Conservation (phyloP, 2,329 filamentous ascomycete genomes). For the Paecilomyces sp. region DNA sequence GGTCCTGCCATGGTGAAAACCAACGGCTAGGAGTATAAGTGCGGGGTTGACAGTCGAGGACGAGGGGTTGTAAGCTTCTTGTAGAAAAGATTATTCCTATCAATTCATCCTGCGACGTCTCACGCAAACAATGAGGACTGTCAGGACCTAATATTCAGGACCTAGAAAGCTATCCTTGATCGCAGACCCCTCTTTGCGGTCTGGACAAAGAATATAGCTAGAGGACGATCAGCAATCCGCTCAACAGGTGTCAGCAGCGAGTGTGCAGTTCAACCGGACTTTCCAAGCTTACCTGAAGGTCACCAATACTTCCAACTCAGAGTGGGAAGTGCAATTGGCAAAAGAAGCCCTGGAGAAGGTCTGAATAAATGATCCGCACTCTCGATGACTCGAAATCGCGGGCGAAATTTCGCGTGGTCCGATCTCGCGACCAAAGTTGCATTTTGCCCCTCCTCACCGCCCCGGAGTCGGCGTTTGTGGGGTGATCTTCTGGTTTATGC, state of each 20-base stretch:
- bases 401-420: neutral
- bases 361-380: neutral
- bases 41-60: neutral
- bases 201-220: neutral
- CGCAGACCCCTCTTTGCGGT: neutral
- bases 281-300: neutral
- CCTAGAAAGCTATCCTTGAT: neutral
- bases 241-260: neutral
- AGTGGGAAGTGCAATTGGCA: neutral
- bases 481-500: neutral
- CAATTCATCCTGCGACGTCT: constrained; percentile 9
- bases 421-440: neutral
- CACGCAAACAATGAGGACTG: constrained; percentile 2
- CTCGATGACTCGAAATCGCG: neutral
- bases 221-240: neutral
- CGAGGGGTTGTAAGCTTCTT: neutral
- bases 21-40: constrained; percentile 3
- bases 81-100: neutral
- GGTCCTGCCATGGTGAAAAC: constrained; percentile 33
- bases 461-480: neutral
- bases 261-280: neutral
- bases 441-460: constrained; percentile 4
- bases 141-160: neutral
- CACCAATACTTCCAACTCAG: neutral
- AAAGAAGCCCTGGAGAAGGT: neutral